Conservation (phyloP, 495 filamentous ascomycete species). For the Aspergillus nidulans region DNA sequence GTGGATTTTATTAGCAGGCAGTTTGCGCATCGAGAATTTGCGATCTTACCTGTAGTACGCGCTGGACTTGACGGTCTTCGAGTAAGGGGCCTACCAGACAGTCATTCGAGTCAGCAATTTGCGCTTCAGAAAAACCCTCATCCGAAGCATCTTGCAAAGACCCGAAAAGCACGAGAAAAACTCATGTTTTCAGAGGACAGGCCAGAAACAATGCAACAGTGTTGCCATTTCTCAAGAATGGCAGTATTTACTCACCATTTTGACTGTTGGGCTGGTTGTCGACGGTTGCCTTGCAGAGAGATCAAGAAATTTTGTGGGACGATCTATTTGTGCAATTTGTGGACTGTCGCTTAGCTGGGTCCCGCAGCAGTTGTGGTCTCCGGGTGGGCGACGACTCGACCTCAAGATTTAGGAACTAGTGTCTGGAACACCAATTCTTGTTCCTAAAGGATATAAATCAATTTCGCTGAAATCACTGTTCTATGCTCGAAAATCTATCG, state of each 20-base stretch:
- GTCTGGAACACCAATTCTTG: background rate
- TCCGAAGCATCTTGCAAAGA: conserved; percentile 98
- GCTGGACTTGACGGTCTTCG: conserved; percentile 93
- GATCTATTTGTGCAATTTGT: conserved; percentile 27
- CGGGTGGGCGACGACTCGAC: conserved; percentile 25
- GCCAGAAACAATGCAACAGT: conserved; percentile 7
- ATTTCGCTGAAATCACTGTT: background rate
- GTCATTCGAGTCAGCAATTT: conserved; percentile 92
- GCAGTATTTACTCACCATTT: conserved; percentile 43
- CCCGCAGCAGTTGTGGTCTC: conserved; percentile 38
- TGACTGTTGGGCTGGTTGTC: conserved; percentile 40
- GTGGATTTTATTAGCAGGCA: conserved; percentile 22
- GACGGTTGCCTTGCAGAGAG: conserved; percentile 28
- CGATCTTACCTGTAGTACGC: conserved; percentile 90
- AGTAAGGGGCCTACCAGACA: conserved; percentile 67
- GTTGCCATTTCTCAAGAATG: conserved; percentile 21
- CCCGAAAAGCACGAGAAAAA: conserved; percentile 41
- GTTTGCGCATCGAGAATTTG: background rate
- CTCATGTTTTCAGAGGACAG: conserved; percentile 6
- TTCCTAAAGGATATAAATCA: too few relatives aligned
- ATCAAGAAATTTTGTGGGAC: conserved; percentile 31
- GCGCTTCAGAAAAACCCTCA: conserved; percentile 75
- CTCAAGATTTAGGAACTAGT: conserved; percentile 1
- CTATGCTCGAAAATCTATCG: background rate
- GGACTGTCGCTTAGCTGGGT: conserved; percentile 50